Evolutionary conservation across 2,329 filamentous ascomycete species (phyloP).

Genomic region (Neofusicoccum ribis): DNA sequence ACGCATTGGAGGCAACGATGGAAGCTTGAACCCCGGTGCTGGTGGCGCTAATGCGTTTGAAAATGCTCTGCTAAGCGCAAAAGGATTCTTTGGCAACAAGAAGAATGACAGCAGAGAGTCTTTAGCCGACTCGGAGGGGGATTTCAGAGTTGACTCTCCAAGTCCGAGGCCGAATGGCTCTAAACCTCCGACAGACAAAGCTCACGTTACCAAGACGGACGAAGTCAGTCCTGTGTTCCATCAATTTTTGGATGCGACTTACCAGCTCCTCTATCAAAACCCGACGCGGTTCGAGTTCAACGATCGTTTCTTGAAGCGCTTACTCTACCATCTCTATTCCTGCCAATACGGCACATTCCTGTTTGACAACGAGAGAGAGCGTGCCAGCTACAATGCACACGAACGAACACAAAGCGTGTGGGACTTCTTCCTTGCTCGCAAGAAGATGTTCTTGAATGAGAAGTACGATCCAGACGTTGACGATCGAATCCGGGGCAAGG

Average conservation of each 20-base stretch:
- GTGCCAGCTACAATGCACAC: conserved; percentile 66
- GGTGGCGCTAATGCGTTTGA: conserved; percentile 74
- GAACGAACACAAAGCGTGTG: conserved; percentile 84
- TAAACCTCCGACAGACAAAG: conserved; percentile 49
- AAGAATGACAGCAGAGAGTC: conserved; percentile 67
- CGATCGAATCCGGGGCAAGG: conserved; percentile 75
- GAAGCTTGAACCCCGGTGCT: conserved; percentile 48
- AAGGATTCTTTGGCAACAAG: conserved; percentile 80
- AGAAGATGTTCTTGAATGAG: conserved; percentile 77
- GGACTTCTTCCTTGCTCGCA: conserved; percentile 88
- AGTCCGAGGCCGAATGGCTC: conserved; percentile 30
- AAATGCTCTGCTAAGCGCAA: conserved; percentile 79
- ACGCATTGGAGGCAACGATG: conserved; percentile 56
- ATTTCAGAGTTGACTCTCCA: conserved; percentile 32
- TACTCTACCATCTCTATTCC: conserved; percentile 92
- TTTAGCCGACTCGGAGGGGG: conserved; percentile 62
- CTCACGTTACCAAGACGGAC: conserved; percentile 72
- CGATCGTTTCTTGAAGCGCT: conserved; percentile 82
- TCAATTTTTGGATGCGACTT: conserved; percentile 93
- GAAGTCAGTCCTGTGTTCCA: conserved; percentile 97
- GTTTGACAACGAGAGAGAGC: conserved; percentile 90
- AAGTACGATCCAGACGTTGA: conserved; percentile 75
- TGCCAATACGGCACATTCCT: conserved; percentile 97
- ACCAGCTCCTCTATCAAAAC: conserved; percentile 82
- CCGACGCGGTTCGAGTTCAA: conserved; percentile 94